Base-by-base conservation (phyloP, 768 basidiomycete species). In the Naganishia randhawae region DNA sequence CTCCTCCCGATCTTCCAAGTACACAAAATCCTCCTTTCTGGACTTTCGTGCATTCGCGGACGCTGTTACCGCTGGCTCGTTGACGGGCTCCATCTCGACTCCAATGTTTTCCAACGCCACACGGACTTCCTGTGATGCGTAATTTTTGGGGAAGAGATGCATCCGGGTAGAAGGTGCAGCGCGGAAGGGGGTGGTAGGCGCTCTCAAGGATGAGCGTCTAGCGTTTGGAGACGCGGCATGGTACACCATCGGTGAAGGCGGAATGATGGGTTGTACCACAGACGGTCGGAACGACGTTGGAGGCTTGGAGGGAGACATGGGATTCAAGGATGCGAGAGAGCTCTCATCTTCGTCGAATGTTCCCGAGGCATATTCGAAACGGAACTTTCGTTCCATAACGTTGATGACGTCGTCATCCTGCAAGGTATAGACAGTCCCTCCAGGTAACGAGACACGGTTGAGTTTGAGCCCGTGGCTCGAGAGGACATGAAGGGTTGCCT, bases 311-410 rank as follows among this genome's bases (percentile, higher is more conserved):
- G 50, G 67, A 2, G 57, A 63, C 27, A 52, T 61, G 16, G 35
- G 13, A 27, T 48, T 52, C 48, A 39, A 25, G 4, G 54, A 57
- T n/a, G 48, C 54, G 10, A 45, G 51, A 6, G 55, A 57, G 41
- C 29, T 42, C 22, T 51, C 50, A 37, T 50, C 69, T 50, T 65
- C 52, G 29, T 33, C 57, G 22, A 22, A 61, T 3, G 25, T 19
- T 45, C 50, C 63, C 10, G 62, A 51, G 22, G 71, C 70, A 57
- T 78, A 80, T 45, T 78, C 74, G 73, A 80, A 80, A 39, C 72
- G 67, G 70, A 80, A 80, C 9, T 72, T 66, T 62, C 76, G 75
- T 66, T 76, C 75, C 54, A 74, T 72, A 33, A 80, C 74, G 37
- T 71, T 73, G 65, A 80, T 74, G 11, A 70, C 63, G 51, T 80